These are phyloP conservation scores for Asclepias syriaca DNA, from an alignment of 257 asterid genomes.

Conservation along the genomic window DNA sequence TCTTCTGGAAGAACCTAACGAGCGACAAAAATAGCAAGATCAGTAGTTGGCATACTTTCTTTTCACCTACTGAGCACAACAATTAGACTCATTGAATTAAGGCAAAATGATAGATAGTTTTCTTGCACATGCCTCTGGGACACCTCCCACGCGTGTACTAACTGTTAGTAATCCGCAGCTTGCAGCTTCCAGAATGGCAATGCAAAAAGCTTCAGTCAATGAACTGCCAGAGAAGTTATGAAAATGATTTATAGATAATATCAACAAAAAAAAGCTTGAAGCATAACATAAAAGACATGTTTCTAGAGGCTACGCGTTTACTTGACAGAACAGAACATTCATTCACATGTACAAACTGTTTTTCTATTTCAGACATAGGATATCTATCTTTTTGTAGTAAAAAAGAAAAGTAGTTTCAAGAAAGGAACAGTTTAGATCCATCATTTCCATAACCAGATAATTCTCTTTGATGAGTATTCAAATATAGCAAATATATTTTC, in stretches of 20 bases:
- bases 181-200: constrained; percentile 96
- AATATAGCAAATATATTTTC: background rate
- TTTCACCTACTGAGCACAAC: constrained; percentile 5
- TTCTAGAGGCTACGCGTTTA: background rate
- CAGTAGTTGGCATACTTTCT: constrained; percentile 11
- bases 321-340: background rate
- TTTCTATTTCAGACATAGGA: background rate
- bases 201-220: constrained; percentile 95
- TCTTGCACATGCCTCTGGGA: constrained; percentile 81
- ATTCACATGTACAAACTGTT: background rate
- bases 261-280: background rate
- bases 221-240: constrained; percentile 48
- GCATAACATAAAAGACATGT: background rate
- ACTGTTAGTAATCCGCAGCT: constrained; percentile 97
- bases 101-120: constrained; percentile 22
- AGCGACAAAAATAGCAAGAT: constrained; percentile 16
- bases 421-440: background rate
- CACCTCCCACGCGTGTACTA: constrained; percentile 99
- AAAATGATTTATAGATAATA: background rate
- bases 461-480: too few relatives aligned
- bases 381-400: background rate
- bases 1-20: constrained; percentile 92
- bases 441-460: background rate
- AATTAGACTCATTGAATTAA: constrained; percentile 19
- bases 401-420: background rate